These are phyloP conservation scores for Claviceps capensis DNA, from an alignment of 2,329 filamentous ascomycete species.

Conservation along the genomic window DNA sequence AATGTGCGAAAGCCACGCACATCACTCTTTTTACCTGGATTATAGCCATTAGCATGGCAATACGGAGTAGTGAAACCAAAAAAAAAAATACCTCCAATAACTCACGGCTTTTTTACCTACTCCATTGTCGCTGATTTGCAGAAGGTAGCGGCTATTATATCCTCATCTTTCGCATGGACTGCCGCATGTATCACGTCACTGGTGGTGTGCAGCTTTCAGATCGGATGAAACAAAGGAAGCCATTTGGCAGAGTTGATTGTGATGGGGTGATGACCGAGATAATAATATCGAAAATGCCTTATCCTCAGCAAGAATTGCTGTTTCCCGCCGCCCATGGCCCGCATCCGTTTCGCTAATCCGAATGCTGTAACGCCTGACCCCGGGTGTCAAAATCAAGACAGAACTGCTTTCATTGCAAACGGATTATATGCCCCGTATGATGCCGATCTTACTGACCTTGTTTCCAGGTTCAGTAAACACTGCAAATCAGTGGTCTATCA, in stretches of 20 bases:
- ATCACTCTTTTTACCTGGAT: not conserved
- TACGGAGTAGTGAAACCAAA: not conserved
- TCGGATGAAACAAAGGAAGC: not conserved
- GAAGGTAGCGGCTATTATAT: not conserved
- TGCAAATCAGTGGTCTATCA: not conserved
- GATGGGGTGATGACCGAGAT: conserved; percentile 1
- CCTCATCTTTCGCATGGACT: not conserved
- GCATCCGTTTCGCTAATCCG: not conserved
- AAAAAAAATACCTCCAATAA: not conserved
- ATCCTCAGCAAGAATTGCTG: conserved; percentile 5
- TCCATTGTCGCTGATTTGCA: not conserved
- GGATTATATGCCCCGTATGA: not conserved
- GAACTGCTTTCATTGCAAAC: conserved; percentile 2
- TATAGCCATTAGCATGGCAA: too few species aligned
- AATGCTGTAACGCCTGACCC: conserved; percentile 9
- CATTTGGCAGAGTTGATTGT: not conserved
- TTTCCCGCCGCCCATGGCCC: conserved; percentile 1
- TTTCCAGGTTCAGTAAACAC: not conserved
- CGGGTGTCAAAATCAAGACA: conserved; percentile 5
- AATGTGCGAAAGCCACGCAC: not conserved
- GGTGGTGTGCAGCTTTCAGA: not conserved
- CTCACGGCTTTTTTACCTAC: not conserved
- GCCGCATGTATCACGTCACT: not conserved
- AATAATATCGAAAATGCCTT: conserved; percentile 5
- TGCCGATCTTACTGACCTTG: not conserved